Conservation (phyloP, 352 stramenopile genomes). For the Pythium oligandrum region DNA sequence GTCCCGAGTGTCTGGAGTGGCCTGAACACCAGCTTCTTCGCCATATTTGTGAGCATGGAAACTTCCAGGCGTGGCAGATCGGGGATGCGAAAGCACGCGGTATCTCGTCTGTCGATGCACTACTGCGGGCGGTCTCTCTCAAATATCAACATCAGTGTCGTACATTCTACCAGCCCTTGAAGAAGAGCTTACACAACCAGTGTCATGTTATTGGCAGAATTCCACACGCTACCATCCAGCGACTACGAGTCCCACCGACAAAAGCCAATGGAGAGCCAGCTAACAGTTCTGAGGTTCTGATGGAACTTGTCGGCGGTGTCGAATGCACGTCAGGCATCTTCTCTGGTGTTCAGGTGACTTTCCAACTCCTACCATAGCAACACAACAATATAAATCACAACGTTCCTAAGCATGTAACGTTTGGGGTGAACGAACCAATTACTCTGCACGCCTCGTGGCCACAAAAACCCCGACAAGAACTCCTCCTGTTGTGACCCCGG, state of each 20-base stretch:
- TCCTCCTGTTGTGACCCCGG: constrained; percentile 24
- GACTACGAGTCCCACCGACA: not conserved
- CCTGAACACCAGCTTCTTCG: constrained; percentile 12
- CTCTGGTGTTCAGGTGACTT: constrained; percentile 17
- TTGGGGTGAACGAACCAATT: not conserved
- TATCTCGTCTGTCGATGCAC: constrained; percentile 5
- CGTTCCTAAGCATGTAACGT: not conserved
- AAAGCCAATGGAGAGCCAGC: not conserved
- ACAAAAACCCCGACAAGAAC: constrained; percentile 38
- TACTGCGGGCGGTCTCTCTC: constrained; percentile 13
- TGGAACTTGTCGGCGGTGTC: constrained; percentile 16
- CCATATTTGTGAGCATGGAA: constrained; percentile 20
- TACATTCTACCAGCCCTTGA: constrained; percentile 24
- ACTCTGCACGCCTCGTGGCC: constrained; percentile 16
- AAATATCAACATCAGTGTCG: constrained; percentile 23
- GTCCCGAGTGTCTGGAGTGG: constrained; percentile 15
- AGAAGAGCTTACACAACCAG: constrained; percentile 15
- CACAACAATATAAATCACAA: constrained; percentile 5
- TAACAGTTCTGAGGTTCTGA: constrained; percentile 1
- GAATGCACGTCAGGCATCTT: constrained; percentile 15
- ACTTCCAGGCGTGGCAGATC: constrained; percentile 18
- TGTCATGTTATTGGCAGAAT: constrained; percentile 17
- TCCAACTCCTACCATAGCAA: constrained; percentile 7
- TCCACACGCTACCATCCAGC: constrained; percentile 10
- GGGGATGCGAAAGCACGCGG: constrained; percentile 16